A percentile compares a stretch with the other conserved stretches of the same genome.
Evolutionary conservation across 352 stramenopile genomes (phyloP).

Genomic region (Chrysophaeum taylorii): DNA sequence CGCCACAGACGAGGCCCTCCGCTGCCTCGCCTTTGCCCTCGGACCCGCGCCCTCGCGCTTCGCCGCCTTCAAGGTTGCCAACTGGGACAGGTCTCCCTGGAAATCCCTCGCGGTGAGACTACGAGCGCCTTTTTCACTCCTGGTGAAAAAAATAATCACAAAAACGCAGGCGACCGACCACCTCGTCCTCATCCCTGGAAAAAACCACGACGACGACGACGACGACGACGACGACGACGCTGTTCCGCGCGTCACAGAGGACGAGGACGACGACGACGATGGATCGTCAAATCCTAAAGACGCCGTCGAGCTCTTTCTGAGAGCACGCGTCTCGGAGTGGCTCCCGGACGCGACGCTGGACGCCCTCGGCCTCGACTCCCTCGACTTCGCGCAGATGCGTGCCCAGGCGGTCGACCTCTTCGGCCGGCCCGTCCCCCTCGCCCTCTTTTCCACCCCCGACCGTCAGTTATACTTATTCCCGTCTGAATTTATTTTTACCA

Average conservation of each 20-base stretch:
- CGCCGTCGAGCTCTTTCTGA: neutral
- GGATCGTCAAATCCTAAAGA: neutral
- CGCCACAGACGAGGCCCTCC: neutral
- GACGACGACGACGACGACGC: neutral
- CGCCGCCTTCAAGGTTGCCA: neutral
- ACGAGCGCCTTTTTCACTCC: no score
- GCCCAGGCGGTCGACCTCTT: neutral
- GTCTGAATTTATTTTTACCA: no score
- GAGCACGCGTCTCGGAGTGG: neutral
- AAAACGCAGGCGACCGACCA: neutral
- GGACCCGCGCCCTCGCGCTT: neutral
- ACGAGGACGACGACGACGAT: neutral
- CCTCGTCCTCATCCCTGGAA: neutral
- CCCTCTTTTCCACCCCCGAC: no score
- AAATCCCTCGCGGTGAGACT: neutral
- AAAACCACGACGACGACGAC: neutral
- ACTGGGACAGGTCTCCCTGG: constrained; percentile 9
- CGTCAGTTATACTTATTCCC: no score
- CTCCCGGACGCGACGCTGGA: neutral
- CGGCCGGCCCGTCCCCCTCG: no score
- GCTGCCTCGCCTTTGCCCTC: neutral
- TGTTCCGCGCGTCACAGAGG: neutral
- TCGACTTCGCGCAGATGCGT: constrained; percentile 8
- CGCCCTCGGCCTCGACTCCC: constrained; percentile 2
- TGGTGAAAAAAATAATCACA: no score